Evolutionary conservation across 164 flowering plant species (phyloP).

Genomic region (Vitis rupestris): DNA sequence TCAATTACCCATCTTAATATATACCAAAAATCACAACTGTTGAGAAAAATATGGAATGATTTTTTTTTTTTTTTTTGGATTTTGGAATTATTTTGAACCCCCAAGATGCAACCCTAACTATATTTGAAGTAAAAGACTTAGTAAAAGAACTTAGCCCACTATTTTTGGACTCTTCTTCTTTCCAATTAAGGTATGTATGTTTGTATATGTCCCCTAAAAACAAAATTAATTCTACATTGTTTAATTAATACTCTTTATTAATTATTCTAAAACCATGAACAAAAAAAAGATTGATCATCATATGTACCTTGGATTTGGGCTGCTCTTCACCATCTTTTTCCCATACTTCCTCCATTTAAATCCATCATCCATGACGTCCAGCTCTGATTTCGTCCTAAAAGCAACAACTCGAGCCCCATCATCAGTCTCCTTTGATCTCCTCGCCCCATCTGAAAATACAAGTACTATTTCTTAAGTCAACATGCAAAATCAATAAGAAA

Average conservation of each 20-base stretch:
- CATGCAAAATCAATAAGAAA: too few relatives aligned
- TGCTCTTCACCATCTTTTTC: slow-evolving; percentile 21
- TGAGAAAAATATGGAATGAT: background rate
- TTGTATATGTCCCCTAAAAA: too few relatives aligned
- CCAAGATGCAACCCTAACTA: too few relatives aligned
- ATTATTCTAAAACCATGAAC: too few relatives aligned
- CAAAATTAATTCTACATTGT: too few relatives aligned
- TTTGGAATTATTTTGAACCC: background rate
- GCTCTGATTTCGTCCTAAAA: slow-evolving; percentile 14
- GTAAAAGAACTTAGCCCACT: too few relatives aligned
- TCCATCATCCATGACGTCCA: slow-evolving; percentile 25
- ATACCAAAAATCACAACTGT: background rate
- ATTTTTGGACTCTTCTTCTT: too few relatives aligned
- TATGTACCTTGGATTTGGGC: slow-evolving; percentile 19
- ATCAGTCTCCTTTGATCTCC: background rate
- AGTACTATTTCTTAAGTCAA: too few relatives aligned
- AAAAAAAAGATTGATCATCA: too few relatives aligned
- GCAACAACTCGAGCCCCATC: slow-evolving; percentile 8
- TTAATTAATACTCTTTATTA: too few relatives aligned
- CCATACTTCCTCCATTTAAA: slow-evolving; percentile 32
- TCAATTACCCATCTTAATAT: background rate
- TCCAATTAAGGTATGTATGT: too few relatives aligned
- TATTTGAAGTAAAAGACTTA: too few relatives aligned
- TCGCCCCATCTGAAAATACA: background rate
- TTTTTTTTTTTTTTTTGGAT: background rate